Evolutionary conservation across 164 flowering plant genomes (phyloP).

Genomic region (Liquidambar formosana): DNA sequence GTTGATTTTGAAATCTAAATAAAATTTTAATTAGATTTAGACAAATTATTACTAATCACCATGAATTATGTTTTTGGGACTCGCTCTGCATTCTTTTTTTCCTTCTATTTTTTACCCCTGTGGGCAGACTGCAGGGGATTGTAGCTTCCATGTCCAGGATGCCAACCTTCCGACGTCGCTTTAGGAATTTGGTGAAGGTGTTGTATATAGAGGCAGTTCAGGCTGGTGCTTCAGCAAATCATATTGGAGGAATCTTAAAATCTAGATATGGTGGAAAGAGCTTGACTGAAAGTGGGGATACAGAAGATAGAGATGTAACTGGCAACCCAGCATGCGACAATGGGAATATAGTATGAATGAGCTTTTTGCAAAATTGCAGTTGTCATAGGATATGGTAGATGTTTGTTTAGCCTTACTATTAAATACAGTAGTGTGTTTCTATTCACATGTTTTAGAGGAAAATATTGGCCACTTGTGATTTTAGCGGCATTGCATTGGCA

Average conservation of each 20-base stretch:
- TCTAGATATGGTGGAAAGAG: constrained; percentile 7
- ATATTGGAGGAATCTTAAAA: constrained; percentile 26
- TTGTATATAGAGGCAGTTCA: constrained; percentile 66
- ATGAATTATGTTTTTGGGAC: too few relatives aligned
- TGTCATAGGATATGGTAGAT: too few relatives aligned
- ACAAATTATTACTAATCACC: too few relatives aligned
- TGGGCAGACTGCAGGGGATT: constrained; percentile 73
- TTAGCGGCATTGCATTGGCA: too few relatives aligned
- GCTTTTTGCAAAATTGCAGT: too few relatives aligned
- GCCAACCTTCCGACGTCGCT: constrained; percentile 85
- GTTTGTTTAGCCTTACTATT: too few relatives aligned
- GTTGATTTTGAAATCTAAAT: too few relatives aligned
- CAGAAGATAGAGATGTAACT: constrained; percentile 14
- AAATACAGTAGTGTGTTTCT: too few relatives aligned
- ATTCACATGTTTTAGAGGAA: too few relatives aligned
- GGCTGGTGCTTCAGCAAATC: constrained; percentile 32
- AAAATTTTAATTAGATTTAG: too few relatives aligned
- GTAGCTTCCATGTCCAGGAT: constrained; percentile 76
- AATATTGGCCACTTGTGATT: too few relatives aligned
- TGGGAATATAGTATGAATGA: constrained; percentile 18
- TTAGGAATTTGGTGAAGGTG: constrained; percentile 60
- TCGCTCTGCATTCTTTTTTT: background rate
- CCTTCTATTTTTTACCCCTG: too few relatives aligned
- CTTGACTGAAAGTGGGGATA: constrained; percentile 8
- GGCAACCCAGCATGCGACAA: background rate